phyloP scores from a whole-genome alignment of 768 basidiomycete species.

The Termitomyces sp. region DNA sequence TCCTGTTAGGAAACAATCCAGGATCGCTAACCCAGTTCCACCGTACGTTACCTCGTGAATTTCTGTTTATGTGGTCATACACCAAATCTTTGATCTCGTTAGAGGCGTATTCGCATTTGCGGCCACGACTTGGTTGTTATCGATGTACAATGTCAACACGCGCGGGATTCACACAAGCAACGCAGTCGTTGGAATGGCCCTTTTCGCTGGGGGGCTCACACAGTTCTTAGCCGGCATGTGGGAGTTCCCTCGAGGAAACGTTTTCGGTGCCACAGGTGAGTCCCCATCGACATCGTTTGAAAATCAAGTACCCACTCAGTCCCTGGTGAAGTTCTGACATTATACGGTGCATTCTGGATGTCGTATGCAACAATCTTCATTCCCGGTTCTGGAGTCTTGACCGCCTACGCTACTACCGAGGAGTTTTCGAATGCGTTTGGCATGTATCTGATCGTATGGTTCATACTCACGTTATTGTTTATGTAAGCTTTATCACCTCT shows the following conservation, averaged over 20 bases:
- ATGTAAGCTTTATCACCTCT: conserved; percentile 33
- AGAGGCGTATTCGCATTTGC: conserved; percentile 34
- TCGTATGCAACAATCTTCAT: conserved; percentile 66
- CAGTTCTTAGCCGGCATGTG: conserved; percentile 84
- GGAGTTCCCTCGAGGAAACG: conserved; percentile 59
- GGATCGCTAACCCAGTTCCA: conserved; percentile 27
- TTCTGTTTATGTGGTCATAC: neutral
- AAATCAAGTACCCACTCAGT: neutral
- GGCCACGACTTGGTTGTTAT: conserved; percentile 61
- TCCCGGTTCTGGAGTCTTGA: conserved; percentile 52
- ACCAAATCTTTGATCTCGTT: neutral
- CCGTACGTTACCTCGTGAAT: conserved; percentile 16
- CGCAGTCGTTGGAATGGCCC: conserved; percentile 70
- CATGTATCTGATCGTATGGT: conserved; percentile 64
- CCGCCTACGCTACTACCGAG: conserved; percentile 35
- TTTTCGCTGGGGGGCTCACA: conserved; percentile 69
- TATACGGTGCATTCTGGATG: conserved; percentile 78
- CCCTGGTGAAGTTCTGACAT: conserved; percentile 49
- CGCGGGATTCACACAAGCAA: conserved; percentile 48
- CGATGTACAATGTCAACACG: conserved; percentile 56
- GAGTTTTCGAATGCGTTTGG: conserved; percentile 56
- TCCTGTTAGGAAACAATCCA: conserved; percentile 10
- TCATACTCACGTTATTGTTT: conserved; percentile 58
- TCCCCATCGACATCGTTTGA: neutral
- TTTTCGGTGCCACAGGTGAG: conserved; percentile 60